Percentiles rank a stretch among this genome's conserved stretches.
Conservation (phyloP, 768 basidiomycete species). For the Mycena polygramma region DNA sequence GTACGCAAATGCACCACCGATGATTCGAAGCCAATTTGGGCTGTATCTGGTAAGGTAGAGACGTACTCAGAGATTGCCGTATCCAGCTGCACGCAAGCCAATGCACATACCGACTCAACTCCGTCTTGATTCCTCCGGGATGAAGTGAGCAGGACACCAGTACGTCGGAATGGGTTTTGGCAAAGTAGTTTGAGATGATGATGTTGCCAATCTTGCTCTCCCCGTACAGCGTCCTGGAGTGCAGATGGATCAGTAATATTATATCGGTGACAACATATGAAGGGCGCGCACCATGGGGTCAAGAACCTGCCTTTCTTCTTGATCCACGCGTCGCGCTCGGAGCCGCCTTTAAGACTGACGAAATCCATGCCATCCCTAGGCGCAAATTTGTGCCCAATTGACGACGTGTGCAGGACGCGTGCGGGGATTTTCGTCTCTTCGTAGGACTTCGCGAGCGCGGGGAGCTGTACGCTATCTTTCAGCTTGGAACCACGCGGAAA, state of each 20-base stretch:
- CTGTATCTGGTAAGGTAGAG: background rate
- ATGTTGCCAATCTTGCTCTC: constrained; percentile 1
- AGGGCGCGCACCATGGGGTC: background rate
- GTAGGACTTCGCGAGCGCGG: background rate
- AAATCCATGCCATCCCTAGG: background rate
- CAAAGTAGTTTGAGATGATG: background rate
- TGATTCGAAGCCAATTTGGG: no score
- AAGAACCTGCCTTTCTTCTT: background rate
- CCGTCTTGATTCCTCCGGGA: background rate
- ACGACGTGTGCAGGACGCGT: background rate
- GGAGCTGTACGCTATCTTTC: background rate
- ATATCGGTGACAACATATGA: background rate
- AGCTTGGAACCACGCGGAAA: no score
- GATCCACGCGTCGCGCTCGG: background rate
- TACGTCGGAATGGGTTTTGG: background rate
- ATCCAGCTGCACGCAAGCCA: no score
- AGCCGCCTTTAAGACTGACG: background rate
- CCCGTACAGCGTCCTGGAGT: background rate
- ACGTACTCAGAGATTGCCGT: no score
- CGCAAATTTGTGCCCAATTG: background rate
- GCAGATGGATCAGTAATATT: no score
- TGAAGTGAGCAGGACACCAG: background rate
- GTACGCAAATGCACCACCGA: no score
- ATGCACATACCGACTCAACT: background rate
- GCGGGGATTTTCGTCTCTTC: background rate